Conservation (phyloP, 108 stramenopile species). For the Epithemia pelagica region DNA sequence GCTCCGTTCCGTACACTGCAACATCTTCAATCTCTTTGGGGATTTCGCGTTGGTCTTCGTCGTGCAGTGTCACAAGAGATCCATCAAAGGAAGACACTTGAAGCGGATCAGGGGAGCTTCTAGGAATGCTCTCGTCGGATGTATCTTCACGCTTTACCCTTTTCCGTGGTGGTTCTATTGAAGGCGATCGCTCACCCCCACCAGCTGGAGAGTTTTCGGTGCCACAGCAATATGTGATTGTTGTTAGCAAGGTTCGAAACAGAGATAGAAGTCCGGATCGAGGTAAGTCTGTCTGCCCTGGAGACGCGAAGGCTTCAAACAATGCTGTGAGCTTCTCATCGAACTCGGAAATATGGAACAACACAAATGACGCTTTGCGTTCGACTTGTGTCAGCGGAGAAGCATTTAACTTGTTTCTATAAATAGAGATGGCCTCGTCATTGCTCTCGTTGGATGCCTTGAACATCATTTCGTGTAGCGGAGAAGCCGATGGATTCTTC, state of each 20-base stretch:
- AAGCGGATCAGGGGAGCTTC: slow-evolving; percentile 1
- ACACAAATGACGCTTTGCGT: slow-evolving; percentile 11
- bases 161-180: slow-evolving; percentile 20
- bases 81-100: slow-evolving; percentile 32
- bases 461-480: not conserved
- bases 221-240: slow-evolving; percentile 62
- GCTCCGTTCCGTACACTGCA: slow-evolving; percentile 62
- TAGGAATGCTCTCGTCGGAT: slow-evolving; percentile 11
- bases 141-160: slow-evolving; percentile 17
- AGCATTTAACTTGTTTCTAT: not conserved
- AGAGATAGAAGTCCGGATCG: slow-evolving; percentile 12
- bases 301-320: not conserved
- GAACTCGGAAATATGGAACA: slow-evolving; percentile 2
- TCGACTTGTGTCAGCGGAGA: slow-evolving; percentile 28
- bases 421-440: slow-evolving; percentile 17
- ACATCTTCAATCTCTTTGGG: slow-evolving; percentile 66
- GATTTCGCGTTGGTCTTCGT: slow-evolving; percentile 23
- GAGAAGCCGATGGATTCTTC: not conserved
- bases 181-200: not conserved
- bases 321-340: slow-evolving; percentile 1
- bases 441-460: slow-evolving; percentile 17
- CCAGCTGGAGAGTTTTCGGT: not conserved
- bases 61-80: slow-evolving; percentile 18
- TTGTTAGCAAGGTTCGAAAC: slow-evolving; percentile 57
- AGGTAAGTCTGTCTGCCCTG: not conserved